Evolutionary conservation across 768 basidiomycete species (phyloP).

Genomic region (Mycena galericulata): DNA sequence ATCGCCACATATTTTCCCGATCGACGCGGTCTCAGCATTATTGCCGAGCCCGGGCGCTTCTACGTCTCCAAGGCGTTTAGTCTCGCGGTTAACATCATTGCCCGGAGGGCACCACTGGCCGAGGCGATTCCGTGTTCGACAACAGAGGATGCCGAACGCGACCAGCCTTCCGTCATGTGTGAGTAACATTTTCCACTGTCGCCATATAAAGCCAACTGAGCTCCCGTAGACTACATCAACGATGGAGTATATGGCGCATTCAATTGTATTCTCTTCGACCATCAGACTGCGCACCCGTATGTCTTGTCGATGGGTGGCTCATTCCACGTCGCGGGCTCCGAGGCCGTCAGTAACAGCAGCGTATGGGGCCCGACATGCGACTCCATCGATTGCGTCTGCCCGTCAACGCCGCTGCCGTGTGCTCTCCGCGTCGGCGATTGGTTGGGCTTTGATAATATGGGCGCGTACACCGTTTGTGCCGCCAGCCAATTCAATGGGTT

Average conservation of each 20-base stretch:
- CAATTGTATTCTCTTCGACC: conserved; percentile 98
- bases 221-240: conserved; percentile 93
- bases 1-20: conserved; percentile 86
- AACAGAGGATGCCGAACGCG: conserved; percentile 37
- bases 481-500: conserved; percentile 97
- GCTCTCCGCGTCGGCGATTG: conserved; percentile 93
- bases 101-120: conserved; percentile 73
- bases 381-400: conserved; percentile 92
- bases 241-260: conserved; percentile 98
- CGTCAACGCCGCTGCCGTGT: conserved; percentile 69
- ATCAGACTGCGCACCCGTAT: conserved; percentile 89
- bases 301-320: conserved; percentile 78
- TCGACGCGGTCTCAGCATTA: conserved; percentile 76
- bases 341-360: conserved; percentile 62
- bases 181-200: conserved; percentile 55
- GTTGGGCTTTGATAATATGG: conserved; percentile 97
- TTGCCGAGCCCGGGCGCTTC: conserved; percentile 96
- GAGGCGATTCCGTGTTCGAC: conserved; percentile 37
- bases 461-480: conserved; percentile 96
- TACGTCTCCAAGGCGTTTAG: conserved; percentile 94
- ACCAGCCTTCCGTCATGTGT: conserved; percentile 86
- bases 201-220: conserved; percentile 15
- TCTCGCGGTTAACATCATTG: conserved; percentile 93
- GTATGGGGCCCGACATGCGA: conserved; percentile 99
- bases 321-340: conserved; percentile 61